Base-by-base conservation (phyloP, 768 basidiomycete species). In the Panaeolus cyanescens region DNA sequence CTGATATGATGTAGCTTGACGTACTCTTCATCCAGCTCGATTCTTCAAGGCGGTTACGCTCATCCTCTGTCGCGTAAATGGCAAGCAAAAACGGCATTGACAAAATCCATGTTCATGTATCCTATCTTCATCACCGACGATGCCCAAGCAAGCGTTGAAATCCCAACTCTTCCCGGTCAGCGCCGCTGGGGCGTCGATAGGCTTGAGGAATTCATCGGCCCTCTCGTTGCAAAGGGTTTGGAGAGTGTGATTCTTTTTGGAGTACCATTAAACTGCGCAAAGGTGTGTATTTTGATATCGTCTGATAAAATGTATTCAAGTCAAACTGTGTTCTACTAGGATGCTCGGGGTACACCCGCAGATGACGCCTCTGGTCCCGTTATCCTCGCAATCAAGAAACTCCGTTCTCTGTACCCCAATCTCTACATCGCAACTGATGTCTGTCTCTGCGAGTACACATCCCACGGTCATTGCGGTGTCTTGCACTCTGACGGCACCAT, bases 371-470 rank as follows among this genome's bases (percentile, higher is more conserved):
- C 84, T 0, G 96, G 96, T 0, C 97, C 97, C 33, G 97, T 99
- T 69, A 97, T 99, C 65, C 88, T 86, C 54, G 95, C 93, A n/a
- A 91, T 98, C 67, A 84, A 83, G 69, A 88, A 85, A 60, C 82
- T 99, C 33, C 86, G 90, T 5, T 59, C 75, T 1, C 83, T 92
- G 62, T 99, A 89, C 79, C 96, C 97, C 0, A 71, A 81, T 5
- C 78, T 99, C 22, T 94, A 95, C 78, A 89, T 99, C 69, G 92
- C 95, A 0, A 87, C 87, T 70, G 97, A 99, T 69, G 97, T 99
- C 19, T 99, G 97, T 72, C 87, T 99, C n/a, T 99, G 97, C 81
- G 96, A 99, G 77, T 99, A 99, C 81, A 98, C 97, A 8, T 92
- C 93, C 54, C 96, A 99, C 67, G 97, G 97, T 0, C 97, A 99